Percentiles rank a stretch among this genome's conserved stretches.
Evolutionary conservation across 179 eudicot genomes (phyloP).

Genomic region (Silene noctiflora): DNA sequence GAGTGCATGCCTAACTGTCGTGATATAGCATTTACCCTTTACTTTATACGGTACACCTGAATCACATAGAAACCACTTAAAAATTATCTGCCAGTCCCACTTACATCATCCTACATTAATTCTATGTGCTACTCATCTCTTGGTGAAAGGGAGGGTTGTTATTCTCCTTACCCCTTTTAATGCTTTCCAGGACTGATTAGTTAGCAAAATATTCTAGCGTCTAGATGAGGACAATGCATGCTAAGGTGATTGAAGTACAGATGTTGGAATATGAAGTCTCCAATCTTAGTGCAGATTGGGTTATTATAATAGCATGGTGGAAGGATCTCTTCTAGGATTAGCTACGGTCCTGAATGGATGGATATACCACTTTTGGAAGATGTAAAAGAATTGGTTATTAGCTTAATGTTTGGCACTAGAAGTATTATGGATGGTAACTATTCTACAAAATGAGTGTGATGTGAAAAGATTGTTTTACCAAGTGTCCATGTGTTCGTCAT

Average conservation of each 20-base stretch:
- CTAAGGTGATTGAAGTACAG: not conserved
- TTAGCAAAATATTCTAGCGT: not conserved
- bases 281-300: not conserved
- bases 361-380: not conserved
- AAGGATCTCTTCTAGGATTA: not conserved
- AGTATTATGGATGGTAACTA: not conserved
- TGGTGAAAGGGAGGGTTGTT: not conserved
- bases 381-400: not conserved
- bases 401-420: too few species aligned
- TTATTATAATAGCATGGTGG: not conserved
- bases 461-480: too few species aligned
- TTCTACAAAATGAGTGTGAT: not conserved
- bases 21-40: too few species aligned
- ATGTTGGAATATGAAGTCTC: not conserved
- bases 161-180: not conserved
- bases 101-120: too few species aligned
- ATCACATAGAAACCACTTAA: too few species aligned
- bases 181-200: not conserved
- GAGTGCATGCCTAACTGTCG: too few species aligned
- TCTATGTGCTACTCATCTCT: too few species aligned
- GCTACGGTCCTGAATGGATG: not conserved
- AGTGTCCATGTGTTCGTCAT: not conserved
- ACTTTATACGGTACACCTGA: too few species aligned
- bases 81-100: too few species aligned
- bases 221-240: not conserved